These are phyloP conservation scores for Nephelium lappaceum DNA, from an alignment of 345 rosid species.

Conservation along the genomic window DNA sequence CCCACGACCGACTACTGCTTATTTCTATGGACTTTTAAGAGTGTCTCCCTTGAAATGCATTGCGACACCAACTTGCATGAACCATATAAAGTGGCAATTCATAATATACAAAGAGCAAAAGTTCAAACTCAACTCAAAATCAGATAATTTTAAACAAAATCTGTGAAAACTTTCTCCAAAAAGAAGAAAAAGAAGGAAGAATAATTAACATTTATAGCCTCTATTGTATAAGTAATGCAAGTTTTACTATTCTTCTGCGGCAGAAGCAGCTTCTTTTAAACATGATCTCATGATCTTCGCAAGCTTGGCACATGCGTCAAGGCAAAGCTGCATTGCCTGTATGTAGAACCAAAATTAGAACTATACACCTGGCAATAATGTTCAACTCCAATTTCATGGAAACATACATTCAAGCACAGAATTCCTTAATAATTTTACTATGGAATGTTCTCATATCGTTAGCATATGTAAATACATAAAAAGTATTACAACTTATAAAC, in stretches of 20 bases:
- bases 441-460: not conserved
- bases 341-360: slow-evolving; percentile 19
- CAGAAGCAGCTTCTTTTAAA: slow-evolving; percentile 68
- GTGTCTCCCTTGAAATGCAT: not conserved
- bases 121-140: not conserved
- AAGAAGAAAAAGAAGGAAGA: not conserved
- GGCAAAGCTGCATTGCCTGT: slow-evolving; percentile 94
- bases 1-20: too few relatives aligned
- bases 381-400: slow-evolving; percentile 1
- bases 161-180: not conserved
- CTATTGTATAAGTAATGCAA: not conserved
- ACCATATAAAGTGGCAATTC: not conserved
- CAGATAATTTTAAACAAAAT: not conserved
- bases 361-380: not conserved
- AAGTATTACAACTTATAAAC: not conserved
- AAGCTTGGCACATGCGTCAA: slow-evolving; percentile 84
- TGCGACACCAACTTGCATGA: not conserved
- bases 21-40: too few relatives aligned
- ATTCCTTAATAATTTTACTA: not conserved
- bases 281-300: slow-evolving; percentile 82
- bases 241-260: slow-evolving; percentile 43
- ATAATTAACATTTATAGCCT: not conserved
- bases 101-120: not conserved
- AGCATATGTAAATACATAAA: not conserved
- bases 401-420: not conserved